Evolutionary conservation across 768 basidiomycete genomes (phyloP).

Genomic region (Xerocomus spinulosus): DNA sequence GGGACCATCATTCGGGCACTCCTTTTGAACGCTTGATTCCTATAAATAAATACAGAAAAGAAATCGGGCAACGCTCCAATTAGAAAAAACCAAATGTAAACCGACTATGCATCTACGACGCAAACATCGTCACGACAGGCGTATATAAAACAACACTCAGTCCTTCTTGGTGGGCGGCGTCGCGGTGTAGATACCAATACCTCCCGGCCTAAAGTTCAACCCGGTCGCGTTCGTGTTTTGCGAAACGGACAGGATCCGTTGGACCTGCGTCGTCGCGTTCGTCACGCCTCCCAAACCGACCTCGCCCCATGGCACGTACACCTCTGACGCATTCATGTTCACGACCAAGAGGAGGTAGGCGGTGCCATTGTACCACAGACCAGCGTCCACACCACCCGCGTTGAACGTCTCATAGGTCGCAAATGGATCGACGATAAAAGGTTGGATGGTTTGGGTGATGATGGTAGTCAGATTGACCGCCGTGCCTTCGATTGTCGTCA

Average conservation of each 20-base stretch:
- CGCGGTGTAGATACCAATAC: constrained; percentile 21
- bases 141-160: too few relatives aligned
- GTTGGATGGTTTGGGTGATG: constrained; percentile 8
- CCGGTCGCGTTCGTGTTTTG: constrained; percentile 20
- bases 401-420: constrained; percentile 7
- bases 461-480: constrained; percentile 4
- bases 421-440: constrained; percentile 18
- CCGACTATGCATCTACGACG: too few relatives aligned
- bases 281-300: constrained; percentile 17
- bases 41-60: neutral
- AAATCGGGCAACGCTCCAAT: too few relatives aligned
- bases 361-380: constrained; percentile 22
- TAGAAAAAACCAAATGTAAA: too few relatives aligned
- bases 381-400: constrained; percentile 20
- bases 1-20: too few relatives aligned
- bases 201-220: constrained; percentile 12
- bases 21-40: too few relatives aligned
- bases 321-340: neutral
- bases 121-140: too few relatives aligned
- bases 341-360: constrained; percentile 20
- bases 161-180: constrained; percentile 2
- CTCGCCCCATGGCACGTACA: constrained; percentile 14
- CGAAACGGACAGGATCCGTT: constrained; percentile 8
- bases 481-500: constrained; percentile 23
- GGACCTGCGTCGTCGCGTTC: constrained; percentile 17